Percentiles rank a stretch among this genome's conserved stretches.
phyloP scores from a whole-genome alignment of 768 basidiomycete species.

The Mycena filopes region DNA sequence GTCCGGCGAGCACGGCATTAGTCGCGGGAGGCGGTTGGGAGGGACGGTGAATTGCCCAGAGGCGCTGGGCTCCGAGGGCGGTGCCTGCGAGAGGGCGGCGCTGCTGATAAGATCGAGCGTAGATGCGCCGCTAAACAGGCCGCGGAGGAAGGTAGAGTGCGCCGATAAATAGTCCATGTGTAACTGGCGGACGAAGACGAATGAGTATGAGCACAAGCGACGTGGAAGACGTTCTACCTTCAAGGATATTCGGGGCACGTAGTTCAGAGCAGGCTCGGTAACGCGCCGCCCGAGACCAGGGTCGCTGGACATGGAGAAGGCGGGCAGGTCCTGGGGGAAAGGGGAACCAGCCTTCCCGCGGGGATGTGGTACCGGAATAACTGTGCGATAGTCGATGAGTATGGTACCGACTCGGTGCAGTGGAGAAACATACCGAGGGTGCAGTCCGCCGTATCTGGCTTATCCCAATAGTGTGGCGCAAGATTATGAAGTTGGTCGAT shows the following conservation, averaged over 20 bases:
- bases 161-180: slow-evolving; percentile 87
- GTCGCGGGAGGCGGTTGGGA: slow-evolving; percentile 67
- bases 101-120: slow-evolving; percentile 66
- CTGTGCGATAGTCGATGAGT: slow-evolving; percentile 41
- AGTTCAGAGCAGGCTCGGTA: slow-evolving; percentile 61
- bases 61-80: slow-evolving; percentile 35
- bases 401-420: not conserved
- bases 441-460: slow-evolving; percentile 80
- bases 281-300: slow-evolving; percentile 59
- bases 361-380: slow-evolving; percentile 61
- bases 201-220: not conserved
- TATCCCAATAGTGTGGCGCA: slow-evolving; percentile 79
- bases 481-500: slow-evolving; percentile 73
- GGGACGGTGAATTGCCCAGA: slow-evolving; percentile 54
- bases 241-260: slow-evolving; percentile 68
- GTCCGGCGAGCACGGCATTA: slow-evolving; percentile 71
- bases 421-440: slow-evolving; percentile 66
- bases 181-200: slow-evolving; percentile 54
- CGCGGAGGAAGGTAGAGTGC: slow-evolving; percentile 79
- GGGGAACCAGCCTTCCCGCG: slow-evolving; percentile 44
- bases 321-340: slow-evolving; percentile 41
- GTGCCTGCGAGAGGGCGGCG: slow-evolving; percentile 39
- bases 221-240: slow-evolving; percentile 56
- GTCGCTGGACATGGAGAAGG: slow-evolving; percentile 44
- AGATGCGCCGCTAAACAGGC: slow-evolving; percentile 75